These are phyloP conservation scores for Colletotrichum spaethianum DNA, from an alignment of 2,329 filamentous ascomycete species.

Conservation along the genomic window DNA sequence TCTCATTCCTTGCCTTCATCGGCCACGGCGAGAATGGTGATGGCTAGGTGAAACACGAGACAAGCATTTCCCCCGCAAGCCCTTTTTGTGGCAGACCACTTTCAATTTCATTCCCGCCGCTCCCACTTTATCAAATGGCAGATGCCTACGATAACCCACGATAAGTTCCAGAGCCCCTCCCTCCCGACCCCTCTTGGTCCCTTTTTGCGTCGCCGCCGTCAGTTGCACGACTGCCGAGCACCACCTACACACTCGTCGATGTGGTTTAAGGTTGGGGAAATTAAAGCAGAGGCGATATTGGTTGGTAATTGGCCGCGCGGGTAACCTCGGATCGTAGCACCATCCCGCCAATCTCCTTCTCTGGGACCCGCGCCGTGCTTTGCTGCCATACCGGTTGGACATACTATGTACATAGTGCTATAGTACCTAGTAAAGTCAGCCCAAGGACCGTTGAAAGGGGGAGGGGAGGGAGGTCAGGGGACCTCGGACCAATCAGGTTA, in stretches of 20 bases:
- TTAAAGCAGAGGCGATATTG: not conserved
- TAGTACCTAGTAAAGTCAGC: too few relatives aligned
- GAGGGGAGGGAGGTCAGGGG: not conserved
- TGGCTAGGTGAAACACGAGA: slow-evolving; percentile 36
- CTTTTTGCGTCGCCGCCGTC: not conserved
- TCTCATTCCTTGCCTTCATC: not conserved
- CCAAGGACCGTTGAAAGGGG: not conserved
- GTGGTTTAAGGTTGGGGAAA: not conserved
- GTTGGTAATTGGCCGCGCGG: not conserved
- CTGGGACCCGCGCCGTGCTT: not conserved
- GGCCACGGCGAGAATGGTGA: slow-evolving; percentile 10
- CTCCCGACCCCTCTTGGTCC: not conserved
- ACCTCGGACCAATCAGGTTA: slow-evolving; percentile 18
- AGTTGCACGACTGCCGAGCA: too few relatives aligned
- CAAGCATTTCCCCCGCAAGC: slow-evolving; percentile 40
- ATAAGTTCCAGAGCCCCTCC: not conserved
- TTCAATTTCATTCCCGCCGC: slow-evolving; percentile 1
- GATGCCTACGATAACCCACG: not conserved
- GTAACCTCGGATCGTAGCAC: slow-evolving; percentile 19
- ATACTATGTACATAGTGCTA: too few relatives aligned
- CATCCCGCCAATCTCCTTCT: slow-evolving; percentile 2
- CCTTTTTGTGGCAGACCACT: slow-evolving; percentile 22
- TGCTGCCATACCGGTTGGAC: too few relatives aligned
- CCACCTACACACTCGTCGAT: too few relatives aligned
- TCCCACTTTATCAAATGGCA: not conserved